A percentile compares a stretch with the other conserved stretches of the same genome.
phyloP scores from a whole-genome alignment of 805 yeast species.

The Starmerella asiatica region DNA sequence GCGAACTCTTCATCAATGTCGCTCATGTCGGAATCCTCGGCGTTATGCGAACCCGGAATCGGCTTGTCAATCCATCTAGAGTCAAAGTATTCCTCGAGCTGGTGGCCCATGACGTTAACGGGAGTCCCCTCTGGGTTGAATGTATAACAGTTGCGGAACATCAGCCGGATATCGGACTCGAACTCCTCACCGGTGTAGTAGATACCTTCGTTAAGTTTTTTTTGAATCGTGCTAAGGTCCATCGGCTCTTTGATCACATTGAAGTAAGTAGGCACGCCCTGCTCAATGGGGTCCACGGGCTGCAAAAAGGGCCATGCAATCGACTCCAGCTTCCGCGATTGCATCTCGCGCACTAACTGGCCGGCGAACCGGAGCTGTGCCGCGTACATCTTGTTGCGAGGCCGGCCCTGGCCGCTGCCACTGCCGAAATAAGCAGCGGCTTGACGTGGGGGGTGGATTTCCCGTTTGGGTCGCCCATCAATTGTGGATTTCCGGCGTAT shows the following conservation, averaged over 20 bases:
- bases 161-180: conserved; percentile 65
- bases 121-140: conserved; percentile 97
- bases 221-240: conserved; percentile 80
- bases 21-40: conserved; percentile 32
- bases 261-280: conserved; percentile 79
- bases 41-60: conserved; percentile 41
- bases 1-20: conserved; percentile 32
- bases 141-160: conserved; percentile 76
- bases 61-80: conserved; percentile 84
- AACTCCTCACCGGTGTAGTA: conserved; percentile 83
- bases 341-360: conserved; percentile 67
- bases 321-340: conserved; percentile 67
- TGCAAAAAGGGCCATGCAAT: conserved; percentile 80
- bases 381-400: conserved; percentile 71
- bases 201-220: conserved; percentile 69
- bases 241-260: conserved; percentile 83
- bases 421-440: conserved; percentile 79
- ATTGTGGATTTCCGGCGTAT: conserved; percentile 56
- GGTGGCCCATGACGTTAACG: conserved; percentile 89
- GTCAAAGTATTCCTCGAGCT: conserved; percentile 73
- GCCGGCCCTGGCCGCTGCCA: conserved; percentile 40
- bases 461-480: conserved; percentile 85
- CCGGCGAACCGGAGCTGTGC: conserved; percentile 80
- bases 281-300: conserved; percentile 92
- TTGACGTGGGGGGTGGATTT: conserved; percentile 90